Base-by-base conservation (phyloP, 2,329 filamentous ascomycete genomes). In the Drechslerella dactyloides region DNA sequence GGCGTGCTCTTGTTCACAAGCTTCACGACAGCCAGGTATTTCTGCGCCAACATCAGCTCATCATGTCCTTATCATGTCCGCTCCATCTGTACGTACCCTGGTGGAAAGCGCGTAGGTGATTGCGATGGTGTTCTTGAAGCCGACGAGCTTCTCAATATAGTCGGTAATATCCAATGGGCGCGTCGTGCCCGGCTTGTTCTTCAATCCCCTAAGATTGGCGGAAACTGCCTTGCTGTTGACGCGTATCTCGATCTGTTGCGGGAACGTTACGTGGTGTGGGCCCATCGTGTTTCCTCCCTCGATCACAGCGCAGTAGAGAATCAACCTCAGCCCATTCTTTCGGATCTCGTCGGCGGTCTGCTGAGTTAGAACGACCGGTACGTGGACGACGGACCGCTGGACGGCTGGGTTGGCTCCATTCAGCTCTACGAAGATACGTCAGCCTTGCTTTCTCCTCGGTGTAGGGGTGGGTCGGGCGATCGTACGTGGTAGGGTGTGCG, bases 161-260 rank as follows among this genome's bases (percentile, higher is more conserved):
- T 85, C 83, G 6, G 94, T 99, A 73, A 99, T 89, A 80, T 99
- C 94, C 52, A 91, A 92, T 6, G 94, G 94, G 77, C 91, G 88
- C 44, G 94, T 99, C 50, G 94, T 96, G 21, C 94, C 94, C 5
- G 93, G 91, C 79, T 94, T 96, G 79, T 96, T 97, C 81, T 99
- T 99, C 73, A 99, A 81, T 2, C 94, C 94, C 75, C 94, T 90
- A 75, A 96, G 84, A 78, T 97, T 99, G n/a, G 90, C 89, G 79
- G 93, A 94, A 75, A 97, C 85, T 65, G 97, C 91, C 35, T 89
- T 89, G 8, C 87, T 85, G 76, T 99, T 99, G 63, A 96, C 86
- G 78, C 92, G 93, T 65, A 99, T 84, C 78, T 99, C 94, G 33
- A 94, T 90, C 80, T 97, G 92, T 76, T 93, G 87, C 1, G 94